Base-by-base conservation (phyloP, 306 rosid species). In the Vigna trinervia region DNA sequence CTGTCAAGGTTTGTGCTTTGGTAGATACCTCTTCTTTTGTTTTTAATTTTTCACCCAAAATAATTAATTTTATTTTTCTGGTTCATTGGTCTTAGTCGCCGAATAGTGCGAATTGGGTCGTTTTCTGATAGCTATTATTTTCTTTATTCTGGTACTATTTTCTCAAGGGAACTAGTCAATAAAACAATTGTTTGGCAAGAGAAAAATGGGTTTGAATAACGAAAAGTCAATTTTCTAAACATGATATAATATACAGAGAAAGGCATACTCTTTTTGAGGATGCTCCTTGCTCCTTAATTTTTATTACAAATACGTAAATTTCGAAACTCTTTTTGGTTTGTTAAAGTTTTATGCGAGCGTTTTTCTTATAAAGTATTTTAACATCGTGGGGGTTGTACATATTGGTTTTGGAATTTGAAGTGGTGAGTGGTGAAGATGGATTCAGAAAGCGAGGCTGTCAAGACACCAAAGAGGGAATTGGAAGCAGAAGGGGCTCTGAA, bases 71-170 rank as follows among this genome's bases (percentile, higher is more conserved):
- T 8, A 46, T 81, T 61, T 85, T 73, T 63, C 73, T 73, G 68
- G 78, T 73, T 87, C 83, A 22, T 59, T 32, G 78, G 87, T 80
- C 53, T 76, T 74, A 84, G 71, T 82, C 75, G 6, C 79, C 3
- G 69, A 78, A 74, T 51, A 77, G 43, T 84, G 88, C 80, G 54
- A 75, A 73, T 67, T 74, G 80, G 74, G 87, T 88, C 86, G 80
- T 82, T 88, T 85, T 85, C 91, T 71, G 72, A 34, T 81, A 60
- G 73, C 50, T 85, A 79, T 82, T 58, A 80, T 80, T 78, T 86
- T 74, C 47, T 54, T 70, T 58, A 65, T 76, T 66, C 68, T 54
- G 61, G n/a, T 67, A 20, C 48, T 50, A 23, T 51, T 64, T 75
- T 36, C 67, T 30, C 28, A 13, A 51, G 13, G 72, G 76, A 6